Evolutionary conservation across 768 basidiomycete species (phyloP), one percentile per base, ranked within the genome.

Genomic region (Podaxis sp.): DNA sequence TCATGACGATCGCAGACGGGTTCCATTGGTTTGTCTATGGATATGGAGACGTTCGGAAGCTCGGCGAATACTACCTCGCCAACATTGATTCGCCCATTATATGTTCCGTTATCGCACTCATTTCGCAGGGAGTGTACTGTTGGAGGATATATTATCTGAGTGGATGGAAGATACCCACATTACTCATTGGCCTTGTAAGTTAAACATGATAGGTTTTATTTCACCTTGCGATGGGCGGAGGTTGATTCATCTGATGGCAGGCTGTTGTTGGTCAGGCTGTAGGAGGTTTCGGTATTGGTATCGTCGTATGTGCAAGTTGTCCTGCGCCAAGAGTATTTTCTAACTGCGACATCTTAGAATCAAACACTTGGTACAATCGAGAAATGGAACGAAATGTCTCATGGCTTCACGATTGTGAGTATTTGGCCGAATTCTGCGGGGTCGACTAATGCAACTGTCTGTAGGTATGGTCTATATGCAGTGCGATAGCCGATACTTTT

Each of bases 11-110:
- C 5, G 61, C 61, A 0, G 61, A 63, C 22, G 61, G 61, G 13
- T 63, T 63, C 42, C 61, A 63, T 40, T 63, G 61, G 61, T 63
- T 63, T 49, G 61, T 63, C 22, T 63, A 51, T 19, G 61, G 61
- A 1, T 63, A 63, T 46, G 61, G 61, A 3, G 44, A 56, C 44
- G 4, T 56, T 15, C 19, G 19, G 22, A 63, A 57, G 24, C 46
- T 63, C 3, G 55, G 61, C 17, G 61, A 63, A 56, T 63, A 49
- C 40, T 63, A 38, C 26, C 49, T 63, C 17, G 61, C 54, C 13
- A 63, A 63, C 19, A 40, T 63, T 19, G 61, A 63, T 55, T 51
- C 61, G 28, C 61, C 61, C 3, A 63, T 63, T 26, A 26, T 63
- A 24, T 56, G 54, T 36, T 63, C 61, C 2, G 26, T 57, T 12